phyloP scores from a whole-genome alignment of 768 basidiomycete genomes.

The Boletus sp. region DNA sequence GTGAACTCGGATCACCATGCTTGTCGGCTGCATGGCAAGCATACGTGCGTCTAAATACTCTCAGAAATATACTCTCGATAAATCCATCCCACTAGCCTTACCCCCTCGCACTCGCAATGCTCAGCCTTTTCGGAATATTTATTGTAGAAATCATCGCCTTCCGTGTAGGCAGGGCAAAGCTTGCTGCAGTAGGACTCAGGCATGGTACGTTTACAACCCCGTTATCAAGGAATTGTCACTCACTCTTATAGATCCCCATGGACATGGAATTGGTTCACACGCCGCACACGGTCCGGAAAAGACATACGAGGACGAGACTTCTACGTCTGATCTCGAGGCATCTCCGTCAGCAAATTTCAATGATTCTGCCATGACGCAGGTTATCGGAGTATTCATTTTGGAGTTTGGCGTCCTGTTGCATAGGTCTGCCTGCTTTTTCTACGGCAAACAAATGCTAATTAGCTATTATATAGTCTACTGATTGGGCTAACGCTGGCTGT shows the following conservation, averaged over 20 bases:
- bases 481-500: constrained; percentile 94
- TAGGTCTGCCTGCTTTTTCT: constrained; percentile 40
- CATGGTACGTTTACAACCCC: constrained; percentile 45
- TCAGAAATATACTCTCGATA: neutral
- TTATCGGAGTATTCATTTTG: constrained; percentile 86
- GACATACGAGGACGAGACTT: constrained; percentile 7
- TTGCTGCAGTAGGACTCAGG: constrained; percentile 60
- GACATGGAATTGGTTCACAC: constrained; percentile 57
- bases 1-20: constrained; percentile 69
- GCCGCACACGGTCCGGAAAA: constrained; percentile 72
- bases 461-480: constrained; percentile 50
- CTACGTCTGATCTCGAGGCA: constrained; percentile 29
- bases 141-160: constrained; percentile 83
- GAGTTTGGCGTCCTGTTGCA: constrained; percentile 94
- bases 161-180: constrained; percentile 76
- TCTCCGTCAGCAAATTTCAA: constrained; percentile 23
- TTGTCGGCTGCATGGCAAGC: constrained; percentile 64
- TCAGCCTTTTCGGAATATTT: constrained; percentile 83
- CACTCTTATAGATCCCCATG: constrained; percentile 55
- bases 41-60: constrained; percentile 54
- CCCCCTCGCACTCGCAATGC: constrained; percentile 75
- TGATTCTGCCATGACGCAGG: constrained; percentile 58
- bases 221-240: neutral
- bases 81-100: constrained; percentile 58
- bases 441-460: neutral